These are phyloP conservation scores for Eucalyptus albens DNA, from an alignment of 345 rosid genomes.

Conservation along the genomic window DNA sequence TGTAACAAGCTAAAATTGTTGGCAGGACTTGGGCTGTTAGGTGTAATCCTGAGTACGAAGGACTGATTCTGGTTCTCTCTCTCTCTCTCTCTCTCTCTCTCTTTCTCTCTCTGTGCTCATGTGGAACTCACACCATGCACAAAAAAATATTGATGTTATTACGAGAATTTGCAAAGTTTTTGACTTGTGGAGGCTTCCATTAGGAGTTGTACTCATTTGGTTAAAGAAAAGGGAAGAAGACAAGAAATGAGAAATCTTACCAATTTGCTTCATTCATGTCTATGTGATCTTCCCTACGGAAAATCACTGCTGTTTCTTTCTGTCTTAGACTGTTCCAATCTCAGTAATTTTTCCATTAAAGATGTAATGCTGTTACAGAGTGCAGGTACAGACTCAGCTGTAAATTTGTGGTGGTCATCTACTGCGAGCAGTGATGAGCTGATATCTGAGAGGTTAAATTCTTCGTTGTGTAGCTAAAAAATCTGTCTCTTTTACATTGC, in stretches of 20 bases:
- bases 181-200: neutral
- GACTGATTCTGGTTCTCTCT: conserved; percentile 58
- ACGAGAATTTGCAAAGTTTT: neutral
- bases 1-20: neutral
- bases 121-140: neutral
- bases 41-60: conserved; percentile 77
- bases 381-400: conserved; percentile 85
- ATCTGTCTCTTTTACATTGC: neutral
- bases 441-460: conserved; percentile 37
- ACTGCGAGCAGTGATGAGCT: conserved; percentile 25
- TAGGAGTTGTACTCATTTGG: neutral
- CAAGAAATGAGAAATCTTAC: neutral
- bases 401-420: conserved; percentile 75
- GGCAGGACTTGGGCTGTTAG: conserved; percentile 88
- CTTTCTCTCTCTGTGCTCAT: neutral
- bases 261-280: neutral
- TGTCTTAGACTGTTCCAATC: neutral
- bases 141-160: neutral
- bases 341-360: neutral
- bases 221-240: neutral
- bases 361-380: conserved; percentile 36
- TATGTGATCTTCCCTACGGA: neutral
- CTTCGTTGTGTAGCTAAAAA: neutral
- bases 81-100: neutral
- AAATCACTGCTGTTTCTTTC: neutral